A percentile compares a stretch with the other conserved stretches of the same genome.
Conservation (phyloP, 164 flowering plant species). For the Berberis vulgaris region DNA sequence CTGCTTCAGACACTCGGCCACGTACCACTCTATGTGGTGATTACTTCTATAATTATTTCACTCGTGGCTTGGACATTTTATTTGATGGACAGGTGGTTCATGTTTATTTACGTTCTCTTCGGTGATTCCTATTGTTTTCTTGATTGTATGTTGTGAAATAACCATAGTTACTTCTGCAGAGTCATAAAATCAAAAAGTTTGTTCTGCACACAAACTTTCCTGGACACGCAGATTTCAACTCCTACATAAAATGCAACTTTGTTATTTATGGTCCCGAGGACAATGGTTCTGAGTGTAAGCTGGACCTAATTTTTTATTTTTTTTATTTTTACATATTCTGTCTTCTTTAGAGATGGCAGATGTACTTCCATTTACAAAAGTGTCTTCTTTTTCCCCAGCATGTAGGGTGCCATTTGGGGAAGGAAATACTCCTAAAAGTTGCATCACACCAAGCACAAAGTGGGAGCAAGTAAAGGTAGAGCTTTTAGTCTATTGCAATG, state of each 20-base stretch:
- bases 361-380: not conserved
- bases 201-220: conserved; percentile 94
- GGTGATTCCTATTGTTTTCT: not conserved
- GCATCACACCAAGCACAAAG: conserved; percentile 82
- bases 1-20: conserved; percentile 91
- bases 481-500: not conserved
- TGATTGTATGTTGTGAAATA: not conserved
- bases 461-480: conserved; percentile 97
- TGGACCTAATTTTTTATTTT: too few species aligned
- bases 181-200: conserved; percentile 90
- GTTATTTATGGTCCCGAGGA: conserved; percentile 50
- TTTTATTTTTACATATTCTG: not conserved
- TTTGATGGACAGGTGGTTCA: conserved; percentile 87
- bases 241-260: conserved; percentile 94
- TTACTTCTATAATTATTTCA: conserved; percentile 89
- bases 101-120: not conserved
- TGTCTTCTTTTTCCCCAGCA: conserved; percentile 10
- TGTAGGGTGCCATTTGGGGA: conserved; percentile 49
- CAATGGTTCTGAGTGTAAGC: conserved; percentile 16
- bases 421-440: conserved; percentile 35
- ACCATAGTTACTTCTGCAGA: conserved; percentile 43
- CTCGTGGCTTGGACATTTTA: conserved; percentile 90
- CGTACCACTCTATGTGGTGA: conserved; percentile 87
- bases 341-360: not conserved
- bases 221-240: conserved; percentile 95